A percentile compares a stretch with the other conserved stretches of the same genome.
Conservation (phyloP, 495 filamentous ascomycete genomes). For the Tuber melanosporum region DNA sequence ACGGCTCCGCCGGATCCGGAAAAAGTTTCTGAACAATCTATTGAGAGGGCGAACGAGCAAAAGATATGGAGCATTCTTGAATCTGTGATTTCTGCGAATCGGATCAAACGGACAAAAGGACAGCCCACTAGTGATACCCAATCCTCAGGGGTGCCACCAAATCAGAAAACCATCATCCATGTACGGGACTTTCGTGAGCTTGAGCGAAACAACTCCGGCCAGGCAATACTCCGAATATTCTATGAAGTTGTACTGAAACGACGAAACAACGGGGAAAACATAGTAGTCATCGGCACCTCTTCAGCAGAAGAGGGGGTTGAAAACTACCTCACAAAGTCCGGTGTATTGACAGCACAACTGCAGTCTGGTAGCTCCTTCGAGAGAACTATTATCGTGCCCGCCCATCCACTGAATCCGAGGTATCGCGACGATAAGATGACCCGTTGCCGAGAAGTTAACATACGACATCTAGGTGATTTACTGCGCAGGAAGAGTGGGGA, state of each 20-base stretch:
- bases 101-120: slow-evolving; percentile 32
- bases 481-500: slow-evolving; percentile 41
- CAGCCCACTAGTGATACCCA: slow-evolving; percentile 4
- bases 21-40: neutral
- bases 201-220: slow-evolving; percentile 55
- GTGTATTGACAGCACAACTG: slow-evolving; percentile 48
- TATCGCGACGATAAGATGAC: slow-evolving; percentile 44
- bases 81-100: slow-evolving; percentile 39
- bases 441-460: slow-evolving; percentile 58
- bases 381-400: slow-evolving; percentile 52
- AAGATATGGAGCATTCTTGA: slow-evolving; percentile 42
- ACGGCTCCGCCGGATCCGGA: neutral
- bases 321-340: slow-evolving; percentile 47
- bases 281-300: slow-evolving; percentile 71
- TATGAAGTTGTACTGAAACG: slow-evolving; percentile 63
- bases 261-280: slow-evolving; percentile 59
- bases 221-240: slow-evolving; percentile 57
- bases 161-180: slow-evolving; percentile 57
- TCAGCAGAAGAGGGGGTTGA: slow-evolving; percentile 48
- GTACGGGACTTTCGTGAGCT: slow-evolving; percentile 76
- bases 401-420: slow-evolving; percentile 31
- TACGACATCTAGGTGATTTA: slow-evolving; percentile 65
- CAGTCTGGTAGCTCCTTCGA: slow-evolving; percentile 44
- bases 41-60: slow-evolving; percentile 40
- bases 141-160: slow-evolving; percentile 12